Conservation (phyloP, 2,329 filamentous ascomycete genomes). For the Colletotrichum costaricense region DNA sequence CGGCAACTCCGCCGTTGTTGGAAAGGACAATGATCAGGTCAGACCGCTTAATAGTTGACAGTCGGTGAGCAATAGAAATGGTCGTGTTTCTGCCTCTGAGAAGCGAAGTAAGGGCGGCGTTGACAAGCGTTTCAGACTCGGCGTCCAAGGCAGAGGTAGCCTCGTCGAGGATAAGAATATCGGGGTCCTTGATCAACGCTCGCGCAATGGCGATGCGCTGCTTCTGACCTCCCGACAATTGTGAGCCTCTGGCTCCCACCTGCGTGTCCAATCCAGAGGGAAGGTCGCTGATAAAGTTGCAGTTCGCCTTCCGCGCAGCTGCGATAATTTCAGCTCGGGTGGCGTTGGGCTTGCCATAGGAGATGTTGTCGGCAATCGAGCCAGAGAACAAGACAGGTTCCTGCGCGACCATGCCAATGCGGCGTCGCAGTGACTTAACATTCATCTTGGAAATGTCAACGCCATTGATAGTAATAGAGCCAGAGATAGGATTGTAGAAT, state of each 20-base stretch:
- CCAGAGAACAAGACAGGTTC: conserved; percentile 94
- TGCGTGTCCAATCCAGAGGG: conserved; percentile 95
- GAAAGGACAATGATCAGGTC: conserved; percentile 95
- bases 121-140: conserved; percentile 96
- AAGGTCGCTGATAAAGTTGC: conserved; percentile 95
- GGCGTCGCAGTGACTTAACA: conserved; percentile 88
- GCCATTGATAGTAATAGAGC: conserved; percentile 85
- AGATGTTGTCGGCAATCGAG: conserved; percentile 88
- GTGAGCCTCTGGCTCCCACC: conserved; percentile 90
- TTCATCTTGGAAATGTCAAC: conserved; percentile 88
- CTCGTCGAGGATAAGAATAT: conserved; percentile 97
- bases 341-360: conserved; percentile 87
- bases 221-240: conserved; percentile 96
- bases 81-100: conserved; percentile 92
- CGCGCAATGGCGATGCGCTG: conserved; percentile 97
- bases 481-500: conserved; percentile 87
- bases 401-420: conserved; percentile 95
- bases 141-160: conserved; percentile 96
- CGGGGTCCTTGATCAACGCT: conserved; percentile 92
- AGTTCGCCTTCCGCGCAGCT: conserved; percentile 93
- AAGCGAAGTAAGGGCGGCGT: conserved; percentile 84
- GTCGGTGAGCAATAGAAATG: conserved; percentile 94
- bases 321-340: conserved; percentile 83
- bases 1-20: conserved; percentile 87
- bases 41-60: conserved; percentile 96